Base-by-base conservation (phyloP, 1,284 basidiomycete species). In the Cryptococcus amylolentus region DNA sequence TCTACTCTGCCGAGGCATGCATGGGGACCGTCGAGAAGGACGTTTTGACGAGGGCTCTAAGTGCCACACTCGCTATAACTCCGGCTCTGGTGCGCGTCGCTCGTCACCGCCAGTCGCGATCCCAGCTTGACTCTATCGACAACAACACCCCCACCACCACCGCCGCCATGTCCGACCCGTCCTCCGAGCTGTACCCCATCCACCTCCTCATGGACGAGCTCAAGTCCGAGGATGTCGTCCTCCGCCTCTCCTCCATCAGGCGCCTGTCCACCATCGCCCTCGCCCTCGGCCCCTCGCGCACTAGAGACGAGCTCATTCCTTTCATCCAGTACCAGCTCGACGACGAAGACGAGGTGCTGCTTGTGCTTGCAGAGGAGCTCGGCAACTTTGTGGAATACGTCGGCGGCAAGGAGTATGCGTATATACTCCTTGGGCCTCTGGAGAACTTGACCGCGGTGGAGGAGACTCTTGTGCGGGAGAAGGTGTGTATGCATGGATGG, bases 191-290 rank as follows among this genome's bases (percentile, higher is more conserved):
- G 6, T 76, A 77, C 64, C 77, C 76, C 20, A 77, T 77, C 62
- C 75, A 76, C 51, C 66, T 78, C 14, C 63, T 78, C 38, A 77
- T 77, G 75, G 85, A 87, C 46, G 93, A 97, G 73, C 78, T 96
- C 61, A 87, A 84, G 74, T 91, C 91, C 49, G 93, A 97, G 75
- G 96, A 99, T 79, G 95, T 98, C 57, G 80, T 81, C 82, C 81
- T 98, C 54, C 88, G 96, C 52, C 82, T 99, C 69, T 96, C 96
- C 72, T 95, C 96, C 60, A 96, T 99, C 68, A 92, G 96, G 79
- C 91, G 95, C 77, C 86, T 99, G 72, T 94, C 93, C 60, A 99
- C 96, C 54, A 99, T 99, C 79, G 96, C 96, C 3, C 85, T 99
- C 61, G 96, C 96, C 41, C 84, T 99, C 51, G 96, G 96, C 13